Evolutionary conservation across 495 filamentous ascomycete species (phyloP), one percentile per base, ranked within the genome.

Genomic region (Tetracladium setigerum): DNA sequence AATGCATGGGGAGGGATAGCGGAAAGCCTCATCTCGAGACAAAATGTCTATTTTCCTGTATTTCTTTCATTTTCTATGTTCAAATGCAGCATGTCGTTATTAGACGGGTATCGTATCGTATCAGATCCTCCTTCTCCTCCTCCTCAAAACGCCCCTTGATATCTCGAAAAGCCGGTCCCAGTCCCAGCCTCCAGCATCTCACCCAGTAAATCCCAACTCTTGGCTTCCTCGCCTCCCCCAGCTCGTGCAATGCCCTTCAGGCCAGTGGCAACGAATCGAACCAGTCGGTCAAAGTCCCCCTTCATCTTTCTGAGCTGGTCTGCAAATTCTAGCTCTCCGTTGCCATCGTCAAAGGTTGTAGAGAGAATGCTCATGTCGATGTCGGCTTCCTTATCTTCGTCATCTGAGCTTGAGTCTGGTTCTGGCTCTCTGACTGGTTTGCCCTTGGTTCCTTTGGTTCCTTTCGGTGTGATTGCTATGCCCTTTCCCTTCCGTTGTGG

Each of bases 161-260:
- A 27, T 16, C 30, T 47, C 42, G 39, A 30, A 36, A 4, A 5
- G 11, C 12, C 16, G 12, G 9, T 30, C 1, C 22, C 55, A 31
- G 76, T 61, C 2, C 73, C 74, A 39, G 61, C 62, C 61, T 80
- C 77, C 30, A 82, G 54, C 62, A 75, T 78, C 60, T 81, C 76
- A 9, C 73, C 78, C 53, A 82, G 47, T 15, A 71, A 63, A 58
- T 81, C 78, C 71, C 78, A 78, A 40, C 50, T 51, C 31, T 49
- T 41, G 9, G 52, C 37, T 54, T 75, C 76, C 19, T 61, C 65
- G 33, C 76, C 73, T 16, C 71, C 66, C 15, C 76, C 77, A 22
- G 76, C 78, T 56, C 78, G 66, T n/a, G 76, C 74, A 36, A 79
- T 76, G 1, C 77, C 75, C 31, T 71, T 69, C 31, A 82, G 52